Conservation (phyloP, 208 protist genomes). For the Giardia duodenalis region DNA sequence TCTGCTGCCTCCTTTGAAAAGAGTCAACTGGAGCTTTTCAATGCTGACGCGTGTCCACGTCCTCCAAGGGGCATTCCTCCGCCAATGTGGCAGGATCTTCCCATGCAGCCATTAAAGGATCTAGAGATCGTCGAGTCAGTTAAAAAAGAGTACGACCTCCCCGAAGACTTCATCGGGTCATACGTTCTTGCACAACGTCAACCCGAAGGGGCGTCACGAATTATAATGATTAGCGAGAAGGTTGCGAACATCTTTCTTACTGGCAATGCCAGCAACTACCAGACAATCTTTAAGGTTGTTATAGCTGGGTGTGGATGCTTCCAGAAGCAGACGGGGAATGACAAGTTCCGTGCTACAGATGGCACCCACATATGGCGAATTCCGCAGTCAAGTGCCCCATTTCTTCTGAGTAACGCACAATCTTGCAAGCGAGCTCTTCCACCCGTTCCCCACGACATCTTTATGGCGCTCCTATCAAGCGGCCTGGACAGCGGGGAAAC, state of each 20-base stretch:
- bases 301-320: neutral
- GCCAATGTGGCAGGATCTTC: neutral
- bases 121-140: neutral
- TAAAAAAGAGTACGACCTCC: neutral
- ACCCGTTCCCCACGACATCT: neutral
- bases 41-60: neutral
- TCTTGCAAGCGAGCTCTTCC: neutral
- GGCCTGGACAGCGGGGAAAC: neutral
- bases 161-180: neutral
- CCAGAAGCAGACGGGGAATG: neutral
- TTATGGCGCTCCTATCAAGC: neutral
- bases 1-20: neutral
- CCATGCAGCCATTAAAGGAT: neutral
- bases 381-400: neutral
- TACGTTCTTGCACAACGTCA: neutral
- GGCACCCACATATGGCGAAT: neutral
- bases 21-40: neutral
- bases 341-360: neutral
- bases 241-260: neutral
- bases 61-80: neutral
- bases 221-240: neutral
- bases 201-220: neutral
- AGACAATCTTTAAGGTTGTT: conserved; percentile 9
- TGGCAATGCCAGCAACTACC: neutral
- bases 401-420: neutral